Base-by-base conservation (phyloP, 305 asterid species). In the Fraxinus greggii region DNA sequence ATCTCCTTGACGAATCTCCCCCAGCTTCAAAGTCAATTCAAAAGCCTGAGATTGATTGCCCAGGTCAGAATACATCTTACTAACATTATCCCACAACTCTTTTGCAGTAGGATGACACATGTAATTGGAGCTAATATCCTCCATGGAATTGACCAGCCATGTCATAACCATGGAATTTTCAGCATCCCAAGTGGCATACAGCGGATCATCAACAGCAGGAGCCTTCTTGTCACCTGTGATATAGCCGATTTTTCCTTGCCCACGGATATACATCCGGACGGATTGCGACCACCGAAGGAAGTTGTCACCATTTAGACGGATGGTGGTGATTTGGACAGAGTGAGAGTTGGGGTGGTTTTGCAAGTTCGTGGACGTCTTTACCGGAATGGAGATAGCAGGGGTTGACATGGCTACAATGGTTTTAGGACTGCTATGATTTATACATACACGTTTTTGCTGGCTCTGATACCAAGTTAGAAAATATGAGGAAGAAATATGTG, bases 91-190 rank as follows among this genome's bases (percentile, higher is more conserved):
- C 73, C 32, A 65, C 73, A 65, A 23, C 10, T 19, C 73, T 7
- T 65, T 24, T 23, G 15, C 72, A 4, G 72, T 63, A 3, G 72
- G 29, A 63, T 63, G 21, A 21, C 65, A 56, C 65, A 56, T 63
- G 3, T n/a, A 63, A 3, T 63, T 63, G 72, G 72, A 63, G 28
- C 72, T 63, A 21, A 63, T n/a, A 63, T 63, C 31, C 4, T 63
- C 72, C 29, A 63, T 19, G 72, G 26, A 63, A 63, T n/a, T 63
- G 32, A 63, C 31, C 72, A 63, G 59, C 54, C 78, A 74, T 74
- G 78, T 19, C 78, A 74, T 17, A 63, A 63, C 26, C 72, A 63
- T 63, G 10, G 72, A 63, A 19, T 19, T 63, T 63, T 63, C 72
- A 3, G 72, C 29, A 4, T 63, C 10, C 45, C 45, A 38, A 2